Base-by-base conservation (phyloP, 2,329 filamentous ascomycete genomes). In the Epicoccum sorghinum region DNA sequence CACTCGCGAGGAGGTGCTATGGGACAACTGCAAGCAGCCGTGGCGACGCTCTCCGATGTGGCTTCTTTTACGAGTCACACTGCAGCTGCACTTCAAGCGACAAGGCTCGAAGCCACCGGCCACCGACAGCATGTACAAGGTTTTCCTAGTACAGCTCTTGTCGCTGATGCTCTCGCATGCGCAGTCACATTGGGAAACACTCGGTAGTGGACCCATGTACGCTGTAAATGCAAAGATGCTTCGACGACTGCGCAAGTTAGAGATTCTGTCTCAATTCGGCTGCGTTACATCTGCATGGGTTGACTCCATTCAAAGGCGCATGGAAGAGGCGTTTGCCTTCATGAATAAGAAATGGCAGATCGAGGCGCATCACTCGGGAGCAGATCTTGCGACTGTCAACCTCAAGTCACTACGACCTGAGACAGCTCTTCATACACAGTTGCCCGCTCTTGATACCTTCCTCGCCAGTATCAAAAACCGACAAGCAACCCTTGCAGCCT, bases 11-110 rank as follows among this genome's bases (percentile, higher is more conserved):
- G 83, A 86, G 12, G 77, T 85, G 1, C 51, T 82, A 8, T 85
- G 79, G 77, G 51, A 59, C 0, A 41, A 76, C 1, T 59, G 55
- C 12, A 55, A 55, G 1, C 37, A 47, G 1, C 80, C 80, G 0
- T 86, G 83, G 83, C 71, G 78, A 9, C 68, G 80, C 39, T 85
- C 83, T 10, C 73, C 83, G 0, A 53, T 81, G 0, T 87, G 83
- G 83, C 71, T 87, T 0, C 70, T 86, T 0, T 49, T 86, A 3
- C 80, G 84, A 0, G 82, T 85, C 0, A 65, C 75, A 0, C 55
- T 85, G 2, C 82, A 86, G 46, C 65, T 72, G 0, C 47, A 57
- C 2, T 65, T 70, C 37, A 10, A 43, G 7, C 61, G 65, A 75
- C 72, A 54, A 60, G 2, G 41, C 67, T 18, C 22, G 4, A 32